Percentiles rank a stretch among this genome's conserved stretches.
phyloP scores from a whole-genome alignment of 2,329 filamentous ascomycete genomes.

The Ophiostoma piceae region DNA sequence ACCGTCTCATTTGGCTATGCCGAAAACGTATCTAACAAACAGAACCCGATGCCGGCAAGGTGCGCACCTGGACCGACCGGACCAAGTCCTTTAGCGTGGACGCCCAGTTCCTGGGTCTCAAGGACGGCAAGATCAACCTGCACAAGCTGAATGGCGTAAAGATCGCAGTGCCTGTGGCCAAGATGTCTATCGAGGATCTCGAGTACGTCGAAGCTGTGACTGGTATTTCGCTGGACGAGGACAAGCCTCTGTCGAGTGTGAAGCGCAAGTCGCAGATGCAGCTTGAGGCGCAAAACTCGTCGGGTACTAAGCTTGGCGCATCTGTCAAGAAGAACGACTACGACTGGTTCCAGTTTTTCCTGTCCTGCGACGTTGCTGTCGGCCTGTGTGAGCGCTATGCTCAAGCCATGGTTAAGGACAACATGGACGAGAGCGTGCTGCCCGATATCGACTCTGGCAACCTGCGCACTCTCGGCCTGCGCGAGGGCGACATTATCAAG shows the following conservation, averaged over 20 bases:
- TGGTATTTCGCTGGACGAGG: conserved; percentile 86
- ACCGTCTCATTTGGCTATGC: neutral
- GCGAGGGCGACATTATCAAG: conserved; percentile 93
- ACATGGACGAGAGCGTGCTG: conserved; percentile 90
- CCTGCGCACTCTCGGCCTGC: conserved; percentile 81
- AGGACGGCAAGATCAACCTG: conserved; percentile 88
- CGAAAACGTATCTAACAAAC: neutral
- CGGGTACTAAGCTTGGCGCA: conserved; percentile 44
- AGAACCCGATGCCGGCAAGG: conserved; percentile 79
- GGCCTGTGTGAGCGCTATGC: conserved; percentile 93
- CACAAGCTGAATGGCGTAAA: conserved; percentile 98
- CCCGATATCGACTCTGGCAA: conserved; percentile 81
- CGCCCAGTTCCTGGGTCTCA: conserved; percentile 88
- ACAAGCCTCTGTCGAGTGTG: conserved; percentile 86
- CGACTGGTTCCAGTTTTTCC: conserved; percentile 99
- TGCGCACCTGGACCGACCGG: conserved; percentile 90
- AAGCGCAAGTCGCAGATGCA: conserved; percentile 41
- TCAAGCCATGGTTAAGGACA: conserved; percentile 80
- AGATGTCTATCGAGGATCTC: conserved; percentile 93
- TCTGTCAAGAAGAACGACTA: conserved; percentile 74
- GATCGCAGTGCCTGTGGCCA: conserved; percentile 89
- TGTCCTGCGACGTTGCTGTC: conserved; percentile 84
- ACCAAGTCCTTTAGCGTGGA: conserved; percentile 96
- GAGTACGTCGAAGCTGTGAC: conserved; percentile 88
- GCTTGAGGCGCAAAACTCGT: conserved; percentile 31